Evolutionary conservation across 106 monocot genomes (phyloP).

Genomic region (Dactylorhiza incarnata): DNA sequence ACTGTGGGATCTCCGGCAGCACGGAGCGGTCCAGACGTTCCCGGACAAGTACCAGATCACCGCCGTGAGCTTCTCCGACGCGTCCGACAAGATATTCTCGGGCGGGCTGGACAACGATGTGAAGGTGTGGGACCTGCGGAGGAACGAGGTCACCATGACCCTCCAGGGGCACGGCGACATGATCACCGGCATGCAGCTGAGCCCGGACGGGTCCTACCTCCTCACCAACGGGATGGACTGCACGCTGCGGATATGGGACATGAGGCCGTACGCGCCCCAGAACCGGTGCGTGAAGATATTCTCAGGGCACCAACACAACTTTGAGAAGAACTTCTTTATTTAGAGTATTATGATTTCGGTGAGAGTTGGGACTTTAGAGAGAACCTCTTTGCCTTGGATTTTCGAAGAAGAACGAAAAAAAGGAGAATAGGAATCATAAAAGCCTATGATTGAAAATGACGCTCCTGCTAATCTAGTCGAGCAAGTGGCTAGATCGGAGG

Average conservation of each 20-base stretch:
- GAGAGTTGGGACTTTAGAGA: too few species aligned
- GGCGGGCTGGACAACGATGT: constrained; percentile 92
- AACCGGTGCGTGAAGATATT: constrained; percentile 94
- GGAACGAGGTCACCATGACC: constrained; percentile 71
- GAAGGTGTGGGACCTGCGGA: constrained; percentile 90
- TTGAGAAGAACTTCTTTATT: constrained; percentile 59
- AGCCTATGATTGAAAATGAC: too few species aligned
- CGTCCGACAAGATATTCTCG: constrained; percentile 82
- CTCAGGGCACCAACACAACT: constrained; percentile 92
- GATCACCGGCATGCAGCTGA: constrained; percentile 98
- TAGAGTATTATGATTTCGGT: too few species aligned
- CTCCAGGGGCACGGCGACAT: constrained; percentile 88
- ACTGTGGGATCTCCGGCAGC: constrained; percentile 85
- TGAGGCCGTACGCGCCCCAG: constrained; percentile 97
- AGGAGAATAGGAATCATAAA: too few species aligned
- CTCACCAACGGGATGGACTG: constrained; percentile 95
- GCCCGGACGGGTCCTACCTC: constrained; percentile 93
- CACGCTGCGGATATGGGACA: constrained; percentile 90
- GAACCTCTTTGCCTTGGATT: too few species aligned
- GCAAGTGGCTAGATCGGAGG: too few species aligned
- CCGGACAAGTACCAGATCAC: constrained; percentile 91
- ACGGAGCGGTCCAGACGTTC: constrained; percentile 82
- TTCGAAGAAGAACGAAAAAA: too few species aligned
- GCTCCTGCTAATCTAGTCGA: too few species aligned
- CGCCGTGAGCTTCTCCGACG: constrained; percentile 82